Conservation (phyloP, 1,284 basidiomycete genomes). For the Schizophyllum commune region DNA sequence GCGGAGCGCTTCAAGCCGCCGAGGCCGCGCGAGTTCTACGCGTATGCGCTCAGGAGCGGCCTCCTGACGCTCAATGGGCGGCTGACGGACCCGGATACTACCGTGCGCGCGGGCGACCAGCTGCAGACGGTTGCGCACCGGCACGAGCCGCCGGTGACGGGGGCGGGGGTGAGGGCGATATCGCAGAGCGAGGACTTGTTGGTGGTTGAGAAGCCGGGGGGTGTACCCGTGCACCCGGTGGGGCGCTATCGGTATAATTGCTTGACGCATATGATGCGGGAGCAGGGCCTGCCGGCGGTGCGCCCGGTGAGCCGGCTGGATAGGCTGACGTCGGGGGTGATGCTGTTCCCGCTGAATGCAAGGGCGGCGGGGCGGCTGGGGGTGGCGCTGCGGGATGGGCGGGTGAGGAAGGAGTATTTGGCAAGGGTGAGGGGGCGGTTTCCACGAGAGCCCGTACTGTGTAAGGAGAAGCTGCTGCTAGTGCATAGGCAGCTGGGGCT, state of each 20-base stretch:
- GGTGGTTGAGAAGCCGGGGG: neutral
- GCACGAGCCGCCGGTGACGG: neutral
- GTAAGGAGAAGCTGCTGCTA: neutral
- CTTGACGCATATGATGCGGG: neutral
- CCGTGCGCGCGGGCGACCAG: neutral
- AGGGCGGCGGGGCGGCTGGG: neutral
- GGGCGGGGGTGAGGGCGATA: neutral
- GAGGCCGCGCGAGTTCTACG: neutral
- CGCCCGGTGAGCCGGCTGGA: neutral
- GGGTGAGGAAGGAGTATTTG: neutral
- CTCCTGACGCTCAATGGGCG: neutral
- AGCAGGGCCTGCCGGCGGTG: neutral
- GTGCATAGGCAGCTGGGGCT: neutral
- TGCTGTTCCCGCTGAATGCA: neutral
- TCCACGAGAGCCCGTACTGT: neutral
- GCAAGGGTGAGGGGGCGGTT: neutral
- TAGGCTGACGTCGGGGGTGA: neutral
- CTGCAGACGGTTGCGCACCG: neutral
- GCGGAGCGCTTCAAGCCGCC: neutral
- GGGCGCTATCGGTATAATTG: neutral
- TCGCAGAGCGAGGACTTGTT: neutral
- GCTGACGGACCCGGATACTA: neutral
- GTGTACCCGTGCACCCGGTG: neutral
- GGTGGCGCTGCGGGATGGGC: neutral
- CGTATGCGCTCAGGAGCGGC: neutral